Percentiles rank a stretch among this genome's conserved stretches.
phyloP scores from a whole-genome alignment of 371 early-diverging fungal genomes.

The Haplosporangium sp. region DNA sequence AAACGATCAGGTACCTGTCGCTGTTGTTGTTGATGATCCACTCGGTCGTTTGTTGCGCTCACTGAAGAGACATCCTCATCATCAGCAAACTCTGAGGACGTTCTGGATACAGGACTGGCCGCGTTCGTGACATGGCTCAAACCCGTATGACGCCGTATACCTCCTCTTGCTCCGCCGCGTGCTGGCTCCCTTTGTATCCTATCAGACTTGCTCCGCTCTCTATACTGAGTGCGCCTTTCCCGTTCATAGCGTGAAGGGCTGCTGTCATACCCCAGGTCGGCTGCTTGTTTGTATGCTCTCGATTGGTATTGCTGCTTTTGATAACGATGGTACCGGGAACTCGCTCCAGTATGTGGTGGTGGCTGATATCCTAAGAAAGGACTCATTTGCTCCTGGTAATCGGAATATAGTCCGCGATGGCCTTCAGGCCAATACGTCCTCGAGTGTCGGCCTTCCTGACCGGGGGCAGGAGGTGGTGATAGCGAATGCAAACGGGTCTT shows the following conservation, averaged over 20 bases:
- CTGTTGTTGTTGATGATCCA: neutral
- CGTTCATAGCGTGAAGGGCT: slow-evolving; percentile 1
- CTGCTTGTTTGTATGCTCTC: slow-evolving; percentile 19
- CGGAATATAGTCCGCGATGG: slow-evolving; percentile 9
- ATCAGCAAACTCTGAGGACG: slow-evolving; percentile 26
- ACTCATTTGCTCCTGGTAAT: slow-evolving; percentile 21
- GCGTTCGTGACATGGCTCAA: slow-evolving; percentile 19
- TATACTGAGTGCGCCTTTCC: slow-evolving; percentile 9
- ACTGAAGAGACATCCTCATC: slow-evolving; percentile 16
- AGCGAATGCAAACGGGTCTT: slow-evolving; percentile 25
- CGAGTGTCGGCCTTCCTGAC: slow-evolving; percentile 25
- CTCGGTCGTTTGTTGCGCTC: neutral
- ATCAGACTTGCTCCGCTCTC: slow-evolving; percentile 27
- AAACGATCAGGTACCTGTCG: slow-evolving; percentile 24
- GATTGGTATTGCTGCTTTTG: slow-evolving; percentile 12
- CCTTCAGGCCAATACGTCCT: slow-evolving; percentile 26
- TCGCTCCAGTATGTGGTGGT: slow-evolving; percentile 18
- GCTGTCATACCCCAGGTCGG: slow-evolving; percentile 19
- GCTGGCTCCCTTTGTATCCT: slow-evolving; percentile 17
- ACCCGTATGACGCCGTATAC: slow-evolving; percentile 23
- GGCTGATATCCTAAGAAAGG: slow-evolving; percentile 44
- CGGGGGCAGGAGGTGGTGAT: slow-evolving; percentile 33
- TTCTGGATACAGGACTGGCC: slow-evolving; percentile 1
- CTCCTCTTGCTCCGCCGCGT: slow-evolving; percentile 6
- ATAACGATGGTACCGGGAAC: slow-evolving; percentile 1